Evolutionary conservation across 1,284 basidiomycete genomes (phyloP).

Genomic region (Phylloboletellus chloephorus): DNA sequence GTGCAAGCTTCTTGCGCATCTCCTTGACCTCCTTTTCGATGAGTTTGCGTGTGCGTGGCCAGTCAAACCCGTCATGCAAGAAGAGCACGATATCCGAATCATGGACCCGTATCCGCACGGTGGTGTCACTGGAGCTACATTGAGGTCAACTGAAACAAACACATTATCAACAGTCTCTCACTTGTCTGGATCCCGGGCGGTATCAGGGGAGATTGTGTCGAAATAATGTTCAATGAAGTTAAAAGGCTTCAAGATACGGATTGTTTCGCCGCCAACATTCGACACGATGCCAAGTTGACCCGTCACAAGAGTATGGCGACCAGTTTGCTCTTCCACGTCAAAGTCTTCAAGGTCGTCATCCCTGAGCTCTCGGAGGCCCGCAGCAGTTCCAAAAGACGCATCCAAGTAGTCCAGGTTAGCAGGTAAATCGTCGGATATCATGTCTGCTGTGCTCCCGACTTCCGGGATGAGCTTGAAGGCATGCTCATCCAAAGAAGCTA

Average conservation of each 20-base stretch:
- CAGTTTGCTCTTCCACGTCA: conserved; percentile 40
- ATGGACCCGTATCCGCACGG: conserved; percentile 50
- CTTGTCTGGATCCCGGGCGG: conserved; percentile 41
- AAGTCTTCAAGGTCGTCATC: conserved; percentile 71
- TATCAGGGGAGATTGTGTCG: conserved; percentile 57
- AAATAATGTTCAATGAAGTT: conserved; percentile 69
- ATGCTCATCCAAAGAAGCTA: conserved; percentile 79
- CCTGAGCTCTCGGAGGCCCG: conserved; percentile 64
- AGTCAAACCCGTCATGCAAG: conserved; percentile 93
- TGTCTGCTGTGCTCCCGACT: conserved; percentile 73
- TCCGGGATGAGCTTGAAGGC: conserved; percentile 76
- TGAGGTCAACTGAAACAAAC: conserved; percentile 12
- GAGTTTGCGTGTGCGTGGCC: conserved; percentile 76
- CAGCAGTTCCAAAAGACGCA: conserved; percentile 71
- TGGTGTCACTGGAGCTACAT: conserved; percentile 44
- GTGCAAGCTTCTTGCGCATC: conserved; percentile 81
- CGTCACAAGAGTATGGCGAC: conserved; percentile 19
- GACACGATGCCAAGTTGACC: conserved; percentile 49
- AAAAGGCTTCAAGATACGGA: conserved; percentile 68
- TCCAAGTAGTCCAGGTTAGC: conserved; percentile 86
- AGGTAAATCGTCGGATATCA: conserved; percentile 89
- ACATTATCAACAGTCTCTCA: conserved; percentile 30
- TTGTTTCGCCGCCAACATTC: conserved; percentile 75
- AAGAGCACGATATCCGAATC: conserved; percentile 62
- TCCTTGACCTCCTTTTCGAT: conserved; percentile 88